Percentiles rank a stretch among this genome's conserved stretches.
Evolutionary conservation across 495 filamentous ascomycete species (phyloP).

Genomic region (Penicillium cinerascens): DNA sequence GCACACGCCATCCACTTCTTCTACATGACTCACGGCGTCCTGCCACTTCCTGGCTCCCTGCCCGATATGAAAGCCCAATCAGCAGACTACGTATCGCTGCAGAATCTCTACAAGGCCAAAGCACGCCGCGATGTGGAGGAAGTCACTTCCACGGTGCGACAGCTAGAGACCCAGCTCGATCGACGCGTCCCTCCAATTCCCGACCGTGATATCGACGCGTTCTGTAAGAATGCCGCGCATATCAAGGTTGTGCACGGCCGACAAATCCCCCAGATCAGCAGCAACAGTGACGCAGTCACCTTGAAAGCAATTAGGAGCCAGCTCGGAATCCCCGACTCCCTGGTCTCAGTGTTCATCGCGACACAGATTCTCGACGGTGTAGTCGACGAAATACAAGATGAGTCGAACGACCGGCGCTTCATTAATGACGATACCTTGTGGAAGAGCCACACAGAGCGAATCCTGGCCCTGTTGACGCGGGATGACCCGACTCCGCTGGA

Average conservation of each 20-base stretch:
- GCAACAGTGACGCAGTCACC: slow-evolving; percentile 29
- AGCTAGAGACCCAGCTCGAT: slow-evolving; percentile 52
- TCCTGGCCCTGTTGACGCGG: slow-evolving; percentile 39
- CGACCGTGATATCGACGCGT: slow-evolving; percentile 79
- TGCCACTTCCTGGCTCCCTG: slow-evolving; percentile 82
- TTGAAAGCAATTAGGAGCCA: slow-evolving; percentile 33
- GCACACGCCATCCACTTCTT: slow-evolving; percentile 76
- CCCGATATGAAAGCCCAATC: slow-evolving; percentile 99
- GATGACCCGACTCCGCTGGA: slow-evolving; percentile 46
- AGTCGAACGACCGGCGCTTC: slow-evolving; percentile 12
- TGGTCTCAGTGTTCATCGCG: slow-evolving; percentile 77
- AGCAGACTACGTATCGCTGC: slow-evolving; percentile 83
- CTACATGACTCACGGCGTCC: slow-evolving; percentile 60
- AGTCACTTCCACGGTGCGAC: slow-evolving; percentile 66
- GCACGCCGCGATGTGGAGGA: slow-evolving; percentile 76
- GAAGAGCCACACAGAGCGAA: slow-evolving; percentile 43
- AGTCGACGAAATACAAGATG: slow-evolving; percentile 37
- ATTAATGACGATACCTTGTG: slow-evolving; percentile 36
- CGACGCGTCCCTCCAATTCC: slow-evolving; percentile 48
- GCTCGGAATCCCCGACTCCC: slow-evolving; percentile 48
- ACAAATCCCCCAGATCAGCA: slow-evolving; percentile 42
- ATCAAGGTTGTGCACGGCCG: slow-evolving; percentile 79
- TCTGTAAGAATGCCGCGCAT: slow-evolving; percentile 93
- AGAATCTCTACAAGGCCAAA: slow-evolving; percentile 92
- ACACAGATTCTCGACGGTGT: slow-evolving; percentile 62